Evolutionary conservation across 2,329 filamentous ascomycete species (phyloP).

Genomic region (Phoma sp.): DNA sequence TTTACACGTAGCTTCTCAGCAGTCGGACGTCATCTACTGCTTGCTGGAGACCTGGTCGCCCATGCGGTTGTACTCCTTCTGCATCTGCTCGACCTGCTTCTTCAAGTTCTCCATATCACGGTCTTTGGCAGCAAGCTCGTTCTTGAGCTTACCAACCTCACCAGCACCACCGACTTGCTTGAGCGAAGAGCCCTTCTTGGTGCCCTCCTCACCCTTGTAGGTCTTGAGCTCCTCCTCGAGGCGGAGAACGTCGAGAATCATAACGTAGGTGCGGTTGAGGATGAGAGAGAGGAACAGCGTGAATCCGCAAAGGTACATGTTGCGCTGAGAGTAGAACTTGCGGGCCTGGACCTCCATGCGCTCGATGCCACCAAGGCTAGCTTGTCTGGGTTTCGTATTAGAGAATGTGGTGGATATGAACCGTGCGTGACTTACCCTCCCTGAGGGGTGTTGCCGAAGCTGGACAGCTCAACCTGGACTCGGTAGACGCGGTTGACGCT

Average conservation of each 20-base stretch:
- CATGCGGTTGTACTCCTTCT: conserved; percentile 83
- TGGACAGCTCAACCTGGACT: conserved; percentile 85
- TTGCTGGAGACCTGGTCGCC: conserved; percentile 79
- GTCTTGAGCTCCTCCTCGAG: conserved; percentile 91
- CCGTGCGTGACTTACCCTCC: conserved; percentile 55
- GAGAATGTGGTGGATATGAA: conserved; percentile 4
- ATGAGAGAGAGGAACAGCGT: conserved; percentile 98
- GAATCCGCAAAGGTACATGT: conserved; percentile 99
- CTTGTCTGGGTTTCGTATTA: conserved; percentile 55
- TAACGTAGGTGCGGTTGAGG: conserved; percentile 97
- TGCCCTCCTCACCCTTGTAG: conserved; percentile 71
- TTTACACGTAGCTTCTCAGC: conserved; percentile 18
- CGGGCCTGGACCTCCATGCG: conserved; percentile 98
- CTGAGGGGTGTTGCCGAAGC: conserved; percentile 66
- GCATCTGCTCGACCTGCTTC: conserved; percentile 87
- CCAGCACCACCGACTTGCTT: conserved; percentile 74
- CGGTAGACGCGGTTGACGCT: conserved; percentile 96
- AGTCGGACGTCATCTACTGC: conserved; percentile 38
- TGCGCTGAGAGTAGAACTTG: conserved; percentile 99
- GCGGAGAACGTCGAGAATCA: conserved; percentile 90
- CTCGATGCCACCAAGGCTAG: conserved; percentile 81
- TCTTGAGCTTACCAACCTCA: conserved; percentile 72
- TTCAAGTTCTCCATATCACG: conserved; percentile 84
- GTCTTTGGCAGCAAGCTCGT: conserved; percentile 75
- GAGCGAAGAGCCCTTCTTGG: conserved; percentile 71